A percentile compares a stretch with the other conserved stretches of the same genome.
These are phyloP conservation scores for Neohortaea acidophila DNA, from an alignment of 495 filamentous ascomycete genomes.

Conservation along the genomic window DNA sequence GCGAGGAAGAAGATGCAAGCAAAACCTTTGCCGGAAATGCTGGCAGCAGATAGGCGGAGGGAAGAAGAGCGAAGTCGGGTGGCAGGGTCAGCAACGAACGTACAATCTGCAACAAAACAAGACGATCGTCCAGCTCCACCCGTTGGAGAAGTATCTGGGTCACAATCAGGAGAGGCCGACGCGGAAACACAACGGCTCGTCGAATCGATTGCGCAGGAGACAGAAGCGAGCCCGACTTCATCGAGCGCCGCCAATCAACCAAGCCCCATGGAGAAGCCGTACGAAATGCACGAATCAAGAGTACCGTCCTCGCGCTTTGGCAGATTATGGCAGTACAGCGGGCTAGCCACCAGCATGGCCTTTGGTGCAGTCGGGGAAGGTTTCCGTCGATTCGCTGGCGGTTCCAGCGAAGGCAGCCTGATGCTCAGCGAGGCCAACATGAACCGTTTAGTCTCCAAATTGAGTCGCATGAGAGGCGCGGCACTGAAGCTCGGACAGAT, in stretches of 20 bases:
- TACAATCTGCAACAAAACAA: too few relatives aligned
- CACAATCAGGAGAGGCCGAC: constrained; percentile 1
- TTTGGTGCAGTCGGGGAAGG: constrained; percentile 82
- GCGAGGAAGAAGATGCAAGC: constrained; percentile 16
- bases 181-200: constrained; percentile 8
- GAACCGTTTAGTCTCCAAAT: constrained; percentile 77
- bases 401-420: constrained; percentile 50
- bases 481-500: constrained; percentile 95
- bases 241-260: constrained; percentile 19
- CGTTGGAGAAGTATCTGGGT: not conserved
- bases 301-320: constrained; percentile 80
- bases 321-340: constrained; percentile 85
- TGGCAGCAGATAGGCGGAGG: constrained; percentile 12
- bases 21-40: constrained; percentile 16
- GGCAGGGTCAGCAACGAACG: too few relatives aligned
- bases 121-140: not conserved
- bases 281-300: constrained; percentile 72
- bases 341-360: constrained; percentile 85
- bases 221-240: constrained; percentile 5
- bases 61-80: constrained; percentile 7
- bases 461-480: constrained; percentile 93
- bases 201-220: constrained; percentile 4
- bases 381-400: constrained; percentile 52
- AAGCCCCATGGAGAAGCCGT: constrained; percentile 23
- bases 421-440: constrained; percentile 83